Evolutionary conservation across 345 rosid genomes (phyloP).

Genomic region (Melaleuca quinquenervia): DNA sequence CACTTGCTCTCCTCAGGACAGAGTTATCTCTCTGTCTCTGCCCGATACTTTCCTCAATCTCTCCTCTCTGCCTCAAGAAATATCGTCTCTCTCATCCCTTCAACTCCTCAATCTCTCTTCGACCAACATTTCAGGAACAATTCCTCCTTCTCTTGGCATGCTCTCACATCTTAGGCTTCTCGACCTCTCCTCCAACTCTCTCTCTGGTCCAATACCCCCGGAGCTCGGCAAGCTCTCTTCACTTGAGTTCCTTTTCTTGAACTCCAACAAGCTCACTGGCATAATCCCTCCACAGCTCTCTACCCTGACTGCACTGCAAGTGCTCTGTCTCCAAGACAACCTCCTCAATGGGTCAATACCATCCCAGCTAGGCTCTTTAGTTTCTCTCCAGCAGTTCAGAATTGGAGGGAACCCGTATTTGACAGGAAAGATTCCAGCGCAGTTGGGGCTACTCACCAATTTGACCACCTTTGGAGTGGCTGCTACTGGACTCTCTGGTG

Average conservation of each 20-base stretch:
- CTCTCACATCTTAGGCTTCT: conserved; percentile 61
- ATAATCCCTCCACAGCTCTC: conserved; percentile 58
- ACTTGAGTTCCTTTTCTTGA: conserved; percentile 77
- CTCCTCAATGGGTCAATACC: conserved; percentile 77
- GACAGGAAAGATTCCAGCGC: conserved; percentile 66
- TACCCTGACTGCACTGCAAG: conserved; percentile 54
- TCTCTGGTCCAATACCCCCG: conserved; percentile 57
- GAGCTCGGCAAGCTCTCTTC: conserved; percentile 65
- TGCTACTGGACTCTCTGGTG: conserved; percentile 82
- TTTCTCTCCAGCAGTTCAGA: conserved; percentile 71
- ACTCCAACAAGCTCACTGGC: conserved; percentile 68
- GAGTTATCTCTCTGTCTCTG: conserved; percentile 75
- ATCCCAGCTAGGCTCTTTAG: conserved; percentile 60
- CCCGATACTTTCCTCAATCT: conserved; percentile 81
- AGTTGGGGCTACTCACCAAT: conserved; percentile 62
- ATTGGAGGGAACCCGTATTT: conserved; percentile 83
- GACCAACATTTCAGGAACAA: conserved; percentile 71
- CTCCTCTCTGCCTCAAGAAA: conserved; percentile 53
- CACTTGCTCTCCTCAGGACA: conserved; percentile 70
- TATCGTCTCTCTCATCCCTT: conserved; percentile 73
- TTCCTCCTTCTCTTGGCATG: conserved; percentile 71
- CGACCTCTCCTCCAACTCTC: conserved; percentile 92
- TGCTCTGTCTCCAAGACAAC: conserved; percentile 84
- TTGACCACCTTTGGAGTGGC: conserved; percentile 89
- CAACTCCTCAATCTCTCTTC: conserved; percentile 92